Percentiles rank a stretch among this genome's conserved stretches.
Evolutionary conservation across 306 rosid genomes (phyloP).

Genomic region (Inga laurina): DNA sequence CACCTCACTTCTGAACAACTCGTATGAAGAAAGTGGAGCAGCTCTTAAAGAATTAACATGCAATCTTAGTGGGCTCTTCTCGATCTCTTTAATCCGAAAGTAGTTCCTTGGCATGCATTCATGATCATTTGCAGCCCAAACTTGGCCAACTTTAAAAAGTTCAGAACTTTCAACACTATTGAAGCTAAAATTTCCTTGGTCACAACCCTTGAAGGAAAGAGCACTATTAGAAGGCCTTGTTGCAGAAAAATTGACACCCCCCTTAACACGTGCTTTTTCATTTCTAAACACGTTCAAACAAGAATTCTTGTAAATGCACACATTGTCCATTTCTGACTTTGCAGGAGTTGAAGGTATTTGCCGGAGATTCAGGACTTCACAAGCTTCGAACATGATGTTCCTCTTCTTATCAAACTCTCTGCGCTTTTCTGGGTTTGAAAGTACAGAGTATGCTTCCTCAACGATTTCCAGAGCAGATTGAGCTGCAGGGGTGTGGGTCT

Average conservation of each 20-base stretch:
- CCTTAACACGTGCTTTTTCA: background rate
- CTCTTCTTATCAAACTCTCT: background rate
- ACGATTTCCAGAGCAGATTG: background rate
- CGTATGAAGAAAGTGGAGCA: background rate
- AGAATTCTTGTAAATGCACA: background rate
- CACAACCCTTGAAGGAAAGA: background rate
- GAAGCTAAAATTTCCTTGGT: background rate
- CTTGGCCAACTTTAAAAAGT: background rate
- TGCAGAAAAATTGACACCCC: background rate
- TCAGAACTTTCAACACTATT: background rate
- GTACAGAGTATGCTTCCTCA: constrained; percentile 9
- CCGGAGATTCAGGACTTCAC: background rate
- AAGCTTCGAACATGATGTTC: background rate
- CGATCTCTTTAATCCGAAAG: background rate
- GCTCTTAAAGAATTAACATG: background rate
- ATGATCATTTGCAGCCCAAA: constrained; percentile 18
- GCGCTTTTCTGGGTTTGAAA: constrained; percentile 15
- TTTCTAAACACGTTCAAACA: background rate
- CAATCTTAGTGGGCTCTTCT: background rate
- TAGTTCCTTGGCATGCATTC: constrained; percentile 6
- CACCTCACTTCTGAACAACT: background rate
- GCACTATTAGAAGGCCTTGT: background rate
- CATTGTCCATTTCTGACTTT: background rate
- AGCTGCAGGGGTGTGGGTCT: background rate
- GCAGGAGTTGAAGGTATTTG: background rate